Conservation (phyloP, 768 basidiomycete species). For the Agaricus subrufescens region DNA sequence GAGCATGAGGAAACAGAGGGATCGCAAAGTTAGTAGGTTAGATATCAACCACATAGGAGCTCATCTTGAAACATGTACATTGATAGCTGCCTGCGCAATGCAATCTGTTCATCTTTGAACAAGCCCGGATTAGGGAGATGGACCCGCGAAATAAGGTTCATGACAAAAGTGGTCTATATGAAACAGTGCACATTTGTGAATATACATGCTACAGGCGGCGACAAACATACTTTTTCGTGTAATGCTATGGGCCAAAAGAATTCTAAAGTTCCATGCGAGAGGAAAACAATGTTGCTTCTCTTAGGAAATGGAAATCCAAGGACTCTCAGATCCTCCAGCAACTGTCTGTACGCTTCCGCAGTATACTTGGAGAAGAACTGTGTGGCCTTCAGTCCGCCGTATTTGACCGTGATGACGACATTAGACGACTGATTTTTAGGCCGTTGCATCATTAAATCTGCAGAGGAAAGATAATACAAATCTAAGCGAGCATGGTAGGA, state of each 20-base stretch:
- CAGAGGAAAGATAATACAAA: neutral
- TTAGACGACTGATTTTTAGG: neutral
- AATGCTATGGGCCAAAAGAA: conserved; percentile 20
- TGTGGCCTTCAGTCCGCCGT: conserved; percentile 30
- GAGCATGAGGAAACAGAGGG: neutral
- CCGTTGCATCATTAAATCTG: neutral
- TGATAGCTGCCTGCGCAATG: conserved; percentile 19
- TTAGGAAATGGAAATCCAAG: conserved; percentile 39
- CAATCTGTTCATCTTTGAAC: conserved; percentile 1
- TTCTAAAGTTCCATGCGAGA: conserved; percentile 27
- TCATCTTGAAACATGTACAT: conserved; percentile 20
- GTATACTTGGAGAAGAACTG: conserved; percentile 27
- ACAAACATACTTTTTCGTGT: conserved; percentile 17
- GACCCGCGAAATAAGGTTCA: conserved; percentile 5
- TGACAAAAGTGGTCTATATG: neutral
- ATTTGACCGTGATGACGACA: conserved; percentile 27
- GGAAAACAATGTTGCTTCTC: conserved; percentile 24
- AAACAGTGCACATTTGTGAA: neutral
- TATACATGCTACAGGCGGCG: neutral
- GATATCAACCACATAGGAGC: neutral
- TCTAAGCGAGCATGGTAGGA: neutral
- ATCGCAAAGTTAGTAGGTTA: conserved; percentile 5
- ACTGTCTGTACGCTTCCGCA: conserved; percentile 18
- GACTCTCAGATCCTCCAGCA: conserved; percentile 27
- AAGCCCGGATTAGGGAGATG: neutral